Conservation (phyloP, 257 asterid genomes). For the Jasminum sambac region DNA sequence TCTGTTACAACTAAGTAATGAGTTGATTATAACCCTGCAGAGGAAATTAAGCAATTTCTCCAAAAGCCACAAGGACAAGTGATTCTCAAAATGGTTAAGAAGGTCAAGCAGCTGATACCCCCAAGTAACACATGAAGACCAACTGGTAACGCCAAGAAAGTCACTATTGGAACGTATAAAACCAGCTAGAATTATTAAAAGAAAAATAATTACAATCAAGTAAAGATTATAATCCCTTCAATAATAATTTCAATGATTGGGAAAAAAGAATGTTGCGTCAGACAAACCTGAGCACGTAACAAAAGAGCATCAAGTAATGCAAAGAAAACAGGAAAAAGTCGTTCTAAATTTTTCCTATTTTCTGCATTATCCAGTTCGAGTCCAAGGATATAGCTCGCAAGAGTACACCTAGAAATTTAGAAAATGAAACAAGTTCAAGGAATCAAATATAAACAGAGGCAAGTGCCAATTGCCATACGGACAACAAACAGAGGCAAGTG, state of each 20-base stretch:
- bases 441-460: slow-evolving; percentile 10
- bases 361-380: slow-evolving; percentile 48
- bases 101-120: background rate
- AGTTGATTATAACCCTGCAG: background rate
- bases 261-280: slow-evolving; percentile 4
- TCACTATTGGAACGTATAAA: slow-evolving; percentile 1
- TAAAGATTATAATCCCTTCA: slow-evolving; percentile 6
- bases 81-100: background rate
- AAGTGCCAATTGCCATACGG: background rate
- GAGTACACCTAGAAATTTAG: slow-evolving; percentile 67
- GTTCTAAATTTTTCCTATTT: slow-evolving; percentile 47
- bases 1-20: background rate
- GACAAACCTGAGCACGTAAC: slow-evolving; percentile 71
- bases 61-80: background rate
- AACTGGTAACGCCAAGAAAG: background rate
- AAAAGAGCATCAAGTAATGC: slow-evolving; percentile 75
- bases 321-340: slow-evolving; percentile 63
- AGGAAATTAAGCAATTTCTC: background rate
- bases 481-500: slow-evolving; percentile 17
- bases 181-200: background rate
- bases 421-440: slow-evolving; percentile 24
- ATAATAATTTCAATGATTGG: background rate
- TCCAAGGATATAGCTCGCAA: slow-evolving; percentile 69
- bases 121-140: background rate
- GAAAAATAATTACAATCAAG: background rate